phyloP scores from a whole-genome alignment of 495 filamentous ascomycete species.

The Opeltia flavorubescens region DNA sequence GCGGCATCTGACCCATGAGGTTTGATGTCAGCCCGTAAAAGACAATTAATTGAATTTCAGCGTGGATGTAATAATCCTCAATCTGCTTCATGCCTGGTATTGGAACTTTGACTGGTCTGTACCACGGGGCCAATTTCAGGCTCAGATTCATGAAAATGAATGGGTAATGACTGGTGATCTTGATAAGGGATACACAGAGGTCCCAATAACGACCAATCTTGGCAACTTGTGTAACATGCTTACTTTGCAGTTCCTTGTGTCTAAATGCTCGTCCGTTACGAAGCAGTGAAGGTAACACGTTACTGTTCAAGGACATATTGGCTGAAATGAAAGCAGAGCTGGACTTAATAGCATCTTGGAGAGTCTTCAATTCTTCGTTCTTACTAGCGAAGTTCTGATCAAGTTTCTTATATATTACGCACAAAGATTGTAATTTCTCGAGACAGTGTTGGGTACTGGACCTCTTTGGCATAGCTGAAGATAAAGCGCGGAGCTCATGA shows the following conservation, averaged over 20 bases:
- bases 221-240: constrained; percentile 6
- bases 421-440: neutral
- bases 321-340: constrained; percentile 7
- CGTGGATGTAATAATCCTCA: too few species aligned
- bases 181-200: constrained; percentile 4
- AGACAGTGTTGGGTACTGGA: neutral
- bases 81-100: neutral
- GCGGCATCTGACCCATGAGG: neutral
- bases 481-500: constrained; percentile 2
- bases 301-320: neutral
- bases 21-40: neutral
- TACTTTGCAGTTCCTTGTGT: neutral
- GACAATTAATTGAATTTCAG: constrained; percentile 13
- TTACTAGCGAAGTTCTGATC: neutral
- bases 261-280: neutral
- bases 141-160: neutral
- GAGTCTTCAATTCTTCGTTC: neutral
- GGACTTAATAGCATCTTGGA: constrained; percentile 1
- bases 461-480: neutral
- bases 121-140: neutral
- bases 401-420: neutral
- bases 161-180: neutral
- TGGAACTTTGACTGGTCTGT: neutral
- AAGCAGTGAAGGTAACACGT: neutral
- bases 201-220: constrained; percentile 16